phyloP scores from a whole-genome alignment of 1,139 yeast species.

The Candida pseudoviswanathii region DNA sequence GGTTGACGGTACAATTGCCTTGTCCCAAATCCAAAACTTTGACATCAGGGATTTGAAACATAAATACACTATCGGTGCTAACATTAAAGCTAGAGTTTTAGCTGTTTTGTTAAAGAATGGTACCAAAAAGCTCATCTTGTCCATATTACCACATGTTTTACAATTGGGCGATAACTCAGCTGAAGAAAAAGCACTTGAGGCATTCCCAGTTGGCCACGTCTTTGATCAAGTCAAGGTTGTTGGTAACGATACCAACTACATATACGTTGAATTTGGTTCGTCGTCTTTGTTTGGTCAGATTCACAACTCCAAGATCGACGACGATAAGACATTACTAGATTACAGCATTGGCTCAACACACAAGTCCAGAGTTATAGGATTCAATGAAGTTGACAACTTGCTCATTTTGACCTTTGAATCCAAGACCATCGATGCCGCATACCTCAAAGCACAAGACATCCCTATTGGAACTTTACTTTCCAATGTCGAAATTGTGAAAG shows the following conservation, averaged over 20 bases:
- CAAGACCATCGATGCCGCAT: slow-evolving; percentile 61
- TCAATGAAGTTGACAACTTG: slow-evolving; percentile 63
- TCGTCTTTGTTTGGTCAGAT: slow-evolving; percentile 63
- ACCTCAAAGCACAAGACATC: slow-evolving; percentile 67
- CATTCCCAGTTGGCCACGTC: slow-evolving; percentile 77
- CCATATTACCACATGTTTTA: slow-evolving; percentile 61
- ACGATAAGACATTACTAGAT: slow-evolving; percentile 51
- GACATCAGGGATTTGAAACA: slow-evolving; percentile 54
- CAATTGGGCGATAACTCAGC: slow-evolving; percentile 20
- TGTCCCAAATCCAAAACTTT: slow-evolving; percentile 63
- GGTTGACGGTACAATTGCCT: slow-evolving; percentile 69
- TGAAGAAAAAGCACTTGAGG: slow-evolving; percentile 41
- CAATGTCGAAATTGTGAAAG: slow-evolving; percentile 59
- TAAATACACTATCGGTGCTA: slow-evolving; percentile 66
- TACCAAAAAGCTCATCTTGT: slow-evolving; percentile 61
- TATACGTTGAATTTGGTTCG: slow-evolving; percentile 61
- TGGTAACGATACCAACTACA: slow-evolving; percentile 57
- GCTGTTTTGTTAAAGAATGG: slow-evolving; percentile 62
- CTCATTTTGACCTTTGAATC: slow-evolving; percentile 72
- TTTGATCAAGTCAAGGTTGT: slow-evolving; percentile 61
- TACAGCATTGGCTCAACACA: slow-evolving; percentile 68
- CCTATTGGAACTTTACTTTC: slow-evolving; percentile 71
- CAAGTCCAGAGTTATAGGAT: slow-evolving; percentile 76
- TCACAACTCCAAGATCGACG: slow-evolving; percentile 69
- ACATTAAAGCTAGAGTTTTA: slow-evolving; percentile 67